Conservation (phyloP, 140 eudicot genomes). For the Flaveria floridana region DNA sequence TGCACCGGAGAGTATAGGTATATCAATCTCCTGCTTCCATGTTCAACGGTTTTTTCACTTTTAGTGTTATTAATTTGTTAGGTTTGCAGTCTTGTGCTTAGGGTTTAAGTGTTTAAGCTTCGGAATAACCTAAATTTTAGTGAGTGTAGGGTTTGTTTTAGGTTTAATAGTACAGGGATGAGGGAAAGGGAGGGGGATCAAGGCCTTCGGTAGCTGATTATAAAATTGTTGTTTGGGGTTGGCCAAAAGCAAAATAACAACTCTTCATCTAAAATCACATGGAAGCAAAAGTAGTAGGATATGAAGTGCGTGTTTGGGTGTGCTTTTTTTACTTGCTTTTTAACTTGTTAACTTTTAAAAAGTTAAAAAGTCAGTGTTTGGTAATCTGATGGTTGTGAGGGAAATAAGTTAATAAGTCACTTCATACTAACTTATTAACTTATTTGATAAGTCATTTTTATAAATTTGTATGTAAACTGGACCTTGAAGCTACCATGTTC, state of each 20-base stretch:
- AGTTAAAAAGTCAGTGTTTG: too few species aligned
- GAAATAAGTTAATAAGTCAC: too few species aligned
- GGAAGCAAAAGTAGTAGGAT: background rate
- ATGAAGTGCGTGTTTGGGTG: background rate
- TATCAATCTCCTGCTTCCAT: background rate
- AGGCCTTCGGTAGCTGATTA: too few species aligned
- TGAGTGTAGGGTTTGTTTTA: too few species aligned
- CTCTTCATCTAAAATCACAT: background rate
- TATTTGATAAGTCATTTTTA: too few species aligned
- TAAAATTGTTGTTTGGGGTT: background rate
- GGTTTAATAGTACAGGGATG: background rate
- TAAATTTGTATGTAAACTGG: background rate
- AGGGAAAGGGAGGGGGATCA: too few species aligned
- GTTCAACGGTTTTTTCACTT: background rate
- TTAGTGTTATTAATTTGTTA: conserved; percentile 7
- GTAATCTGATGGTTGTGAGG: too few species aligned
- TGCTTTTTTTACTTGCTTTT: too few species aligned
- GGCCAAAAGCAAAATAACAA: background rate
- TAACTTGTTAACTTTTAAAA: too few species aligned
- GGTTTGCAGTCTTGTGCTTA: background rate
- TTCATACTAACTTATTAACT: too few species aligned
- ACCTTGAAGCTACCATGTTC: background rate
- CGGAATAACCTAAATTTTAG: background rate
- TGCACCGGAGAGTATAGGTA: conserved; percentile 94
- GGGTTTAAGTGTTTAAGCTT: background rate